phyloP scores from a whole-genome alignment of 768 basidiomycete species.

The Rhodotorula taiwanensis region DNA sequence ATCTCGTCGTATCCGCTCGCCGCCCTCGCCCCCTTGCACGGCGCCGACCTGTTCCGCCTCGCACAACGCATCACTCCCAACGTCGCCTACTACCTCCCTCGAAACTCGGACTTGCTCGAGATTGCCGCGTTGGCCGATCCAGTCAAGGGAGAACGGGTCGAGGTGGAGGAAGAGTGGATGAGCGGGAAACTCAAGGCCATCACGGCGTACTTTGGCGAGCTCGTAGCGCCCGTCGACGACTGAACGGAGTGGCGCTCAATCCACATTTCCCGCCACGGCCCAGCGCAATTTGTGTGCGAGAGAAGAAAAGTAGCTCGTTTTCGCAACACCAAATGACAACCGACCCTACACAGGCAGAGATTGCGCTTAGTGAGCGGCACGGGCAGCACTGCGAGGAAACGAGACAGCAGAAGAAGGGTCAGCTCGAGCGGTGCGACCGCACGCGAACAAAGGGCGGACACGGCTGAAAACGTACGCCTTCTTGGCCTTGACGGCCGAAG shows the following conservation, averaged over 20 bases:
- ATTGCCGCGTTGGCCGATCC: constrained; percentile 49
- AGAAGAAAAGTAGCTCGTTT: too few species aligned
- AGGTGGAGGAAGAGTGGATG: constrained; percentile 97
- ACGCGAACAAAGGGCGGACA: too few species aligned
- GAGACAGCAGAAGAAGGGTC: too few species aligned
- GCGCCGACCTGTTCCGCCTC: constrained; percentile 70
- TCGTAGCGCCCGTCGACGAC: constrained; percentile 47
- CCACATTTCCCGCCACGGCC: too few species aligned
- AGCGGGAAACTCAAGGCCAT: constrained; percentile 84
- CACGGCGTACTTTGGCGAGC: constrained; percentile 86
- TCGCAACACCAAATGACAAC: too few species aligned
- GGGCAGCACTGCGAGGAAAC: neutral
- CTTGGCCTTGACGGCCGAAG: constrained; percentile 42
- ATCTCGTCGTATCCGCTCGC: constrained; percentile 56
- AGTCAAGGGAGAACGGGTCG: constrained; percentile 55
- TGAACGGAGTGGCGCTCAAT: too few species aligned
- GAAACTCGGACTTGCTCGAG: constrained; percentile 69
- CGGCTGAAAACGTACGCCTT: constrained; percentile 38
- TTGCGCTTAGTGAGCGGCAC: neutral
- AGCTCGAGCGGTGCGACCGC: too few species aligned
- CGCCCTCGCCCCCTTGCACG: constrained; percentile 70
- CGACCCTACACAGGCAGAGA: constrained; percentile 15
- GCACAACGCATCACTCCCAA: constrained; percentile 66
- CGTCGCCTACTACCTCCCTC: constrained; percentile 81
- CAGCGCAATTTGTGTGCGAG: too few species aligned